These are phyloP conservation scores for Dryadomyces sulphureus DNA, from an alignment of 2,329 filamentous ascomycete genomes.

Conservation along the genomic window DNA sequence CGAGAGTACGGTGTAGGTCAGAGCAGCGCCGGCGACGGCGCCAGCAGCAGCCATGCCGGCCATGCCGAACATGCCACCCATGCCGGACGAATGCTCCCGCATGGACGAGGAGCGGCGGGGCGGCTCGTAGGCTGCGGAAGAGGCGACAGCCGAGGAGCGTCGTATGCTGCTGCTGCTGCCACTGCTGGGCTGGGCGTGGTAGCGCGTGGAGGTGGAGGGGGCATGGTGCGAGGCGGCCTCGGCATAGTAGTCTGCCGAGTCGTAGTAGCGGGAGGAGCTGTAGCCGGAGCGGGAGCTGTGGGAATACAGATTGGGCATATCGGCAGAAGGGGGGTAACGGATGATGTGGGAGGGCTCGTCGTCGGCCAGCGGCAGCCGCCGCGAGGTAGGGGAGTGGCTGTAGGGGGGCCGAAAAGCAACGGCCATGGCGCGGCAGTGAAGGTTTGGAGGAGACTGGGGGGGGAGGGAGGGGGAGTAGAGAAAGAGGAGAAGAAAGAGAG, in stretches of 20 bases:
- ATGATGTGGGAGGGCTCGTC: conserved; percentile 26
- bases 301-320: background rate
- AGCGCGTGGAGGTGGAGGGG: conserved; percentile 1
- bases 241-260: conserved; percentile 1
- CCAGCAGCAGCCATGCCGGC: conserved; percentile 41
- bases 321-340: background rate
- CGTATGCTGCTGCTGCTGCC: background rate
- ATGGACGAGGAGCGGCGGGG: conserved; percentile 10
- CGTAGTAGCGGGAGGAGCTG: conserved; percentile 4
- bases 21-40: conserved; percentile 62
- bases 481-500: background rate
- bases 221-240: background rate
- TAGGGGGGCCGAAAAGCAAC: conserved; percentile 43
- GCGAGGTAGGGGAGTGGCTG: conserved; percentile 19
- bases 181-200: conserved; percentile 6
- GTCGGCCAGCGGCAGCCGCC: conserved; percentile 6
- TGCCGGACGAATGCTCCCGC: conserved; percentile 24
- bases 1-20: conserved; percentile 54
- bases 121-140: conserved; percentile 1
- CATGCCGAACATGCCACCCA: conserved; percentile 53
- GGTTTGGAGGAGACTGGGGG: conserved; percentile 1
- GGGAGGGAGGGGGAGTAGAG: background rate
- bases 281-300: conserved; percentile 1
- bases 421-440: conserved; percentile 49
- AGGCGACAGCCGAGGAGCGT: background rate